Conservation (phyloP, 2,329 filamentous ascomycete genomes). For the Botrytis tulipae region DNA sequence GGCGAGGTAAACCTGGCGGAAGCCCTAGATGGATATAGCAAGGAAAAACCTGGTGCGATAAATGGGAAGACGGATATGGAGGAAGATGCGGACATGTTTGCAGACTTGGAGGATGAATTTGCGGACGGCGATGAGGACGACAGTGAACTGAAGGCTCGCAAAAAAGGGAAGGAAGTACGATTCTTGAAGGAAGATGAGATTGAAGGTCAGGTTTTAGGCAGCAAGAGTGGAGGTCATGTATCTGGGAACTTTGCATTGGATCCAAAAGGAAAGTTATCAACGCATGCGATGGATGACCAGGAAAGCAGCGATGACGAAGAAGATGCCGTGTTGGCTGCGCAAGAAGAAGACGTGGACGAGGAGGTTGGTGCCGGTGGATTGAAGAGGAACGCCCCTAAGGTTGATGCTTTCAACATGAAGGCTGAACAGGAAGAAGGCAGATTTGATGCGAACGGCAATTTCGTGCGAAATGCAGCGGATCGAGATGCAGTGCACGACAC, state of each 20-base stretch:
- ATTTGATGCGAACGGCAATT: conserved; percentile 91
- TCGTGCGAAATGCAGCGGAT: conserved; percentile 82
- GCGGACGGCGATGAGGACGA: conserved; percentile 54
- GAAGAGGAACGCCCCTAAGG: conserved; percentile 88
- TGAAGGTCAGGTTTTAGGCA: conserved; percentile 72
- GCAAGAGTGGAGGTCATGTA: conserved; percentile 70
- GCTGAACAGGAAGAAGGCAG: conserved; percentile 87
- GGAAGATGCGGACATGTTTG: conserved; percentile 84
- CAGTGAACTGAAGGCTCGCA: conserved; percentile 50
- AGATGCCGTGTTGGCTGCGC: conserved; percentile 71
- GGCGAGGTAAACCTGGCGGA: conserved; percentile 51
- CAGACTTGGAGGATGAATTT: conserved; percentile 60
- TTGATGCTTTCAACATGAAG: conserved; percentile 95
- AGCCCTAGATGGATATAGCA: conserved; percentile 54
- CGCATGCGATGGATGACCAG: conserved; percentile 41
- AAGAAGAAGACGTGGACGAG: conserved; percentile 77
- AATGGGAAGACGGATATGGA: conserved; percentile 48
- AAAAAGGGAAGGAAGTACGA: conserved; percentile 61
- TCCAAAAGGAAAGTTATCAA: conserved; percentile 47
- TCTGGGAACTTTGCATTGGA: conserved; percentile 60
- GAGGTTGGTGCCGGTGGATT: conserved; percentile 88
- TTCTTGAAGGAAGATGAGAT: conserved; percentile 65
- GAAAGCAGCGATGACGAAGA: conserved; percentile 60
- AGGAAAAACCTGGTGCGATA: conserved; percentile 34
- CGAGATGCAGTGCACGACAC: conserved; percentile 87